A percentile compares a stretch with the other conserved stretches of the same genome.
Conservation (phyloP, 2,329 filamentous ascomycete genomes). For the Aspergillus phoenicis region DNA sequence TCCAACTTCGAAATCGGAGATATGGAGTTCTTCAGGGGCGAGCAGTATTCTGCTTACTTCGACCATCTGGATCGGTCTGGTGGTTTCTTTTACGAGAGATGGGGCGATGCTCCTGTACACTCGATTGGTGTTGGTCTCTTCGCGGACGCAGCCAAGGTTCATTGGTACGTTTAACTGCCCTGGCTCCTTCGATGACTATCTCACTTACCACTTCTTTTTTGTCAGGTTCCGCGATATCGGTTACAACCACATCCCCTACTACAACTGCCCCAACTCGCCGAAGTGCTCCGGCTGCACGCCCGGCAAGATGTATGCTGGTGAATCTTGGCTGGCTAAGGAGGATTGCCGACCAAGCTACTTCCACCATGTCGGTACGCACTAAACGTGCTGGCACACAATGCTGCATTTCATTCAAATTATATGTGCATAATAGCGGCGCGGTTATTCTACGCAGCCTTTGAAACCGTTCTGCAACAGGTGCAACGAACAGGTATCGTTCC, state of each 20-base stretch:
- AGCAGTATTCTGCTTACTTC: conserved; percentile 93
- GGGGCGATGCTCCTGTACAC: conserved; percentile 97
- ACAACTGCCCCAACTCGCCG: conserved; percentile 95
- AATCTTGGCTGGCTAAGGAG: conserved; percentile 80
- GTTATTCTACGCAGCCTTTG: not conserved
- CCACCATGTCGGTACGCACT: conserved; percentile 85
- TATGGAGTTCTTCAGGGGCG: conserved; percentile 87
- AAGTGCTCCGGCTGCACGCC: conserved; percentile 89
- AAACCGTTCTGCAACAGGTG: not conserved
- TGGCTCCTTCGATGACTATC: not conserved
- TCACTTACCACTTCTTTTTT: not conserved
- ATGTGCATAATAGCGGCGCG: not conserved
- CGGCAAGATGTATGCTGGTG: conserved; percentile 86
- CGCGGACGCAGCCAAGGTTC: conserved; percentile 85
- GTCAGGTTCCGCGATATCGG: conserved; percentile 97
- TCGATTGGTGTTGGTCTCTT: conserved; percentile 91
- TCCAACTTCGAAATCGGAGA: conserved; percentile 97
- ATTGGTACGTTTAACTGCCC: conserved; percentile 67
- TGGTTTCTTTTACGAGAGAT: conserved; percentile 98
- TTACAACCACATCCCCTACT: conserved; percentile 97
- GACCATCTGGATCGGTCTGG: conserved; percentile 90
- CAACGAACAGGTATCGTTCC: conserved; percentile 10
- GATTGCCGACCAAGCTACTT: conserved; percentile 98
- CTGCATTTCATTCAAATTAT: not conserved
- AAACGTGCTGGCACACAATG: conserved; percentile 25